phyloP scores from a whole-genome alignment of 495 filamentous ascomycete species.

The Aspergillus carlsbadensis region DNA sequence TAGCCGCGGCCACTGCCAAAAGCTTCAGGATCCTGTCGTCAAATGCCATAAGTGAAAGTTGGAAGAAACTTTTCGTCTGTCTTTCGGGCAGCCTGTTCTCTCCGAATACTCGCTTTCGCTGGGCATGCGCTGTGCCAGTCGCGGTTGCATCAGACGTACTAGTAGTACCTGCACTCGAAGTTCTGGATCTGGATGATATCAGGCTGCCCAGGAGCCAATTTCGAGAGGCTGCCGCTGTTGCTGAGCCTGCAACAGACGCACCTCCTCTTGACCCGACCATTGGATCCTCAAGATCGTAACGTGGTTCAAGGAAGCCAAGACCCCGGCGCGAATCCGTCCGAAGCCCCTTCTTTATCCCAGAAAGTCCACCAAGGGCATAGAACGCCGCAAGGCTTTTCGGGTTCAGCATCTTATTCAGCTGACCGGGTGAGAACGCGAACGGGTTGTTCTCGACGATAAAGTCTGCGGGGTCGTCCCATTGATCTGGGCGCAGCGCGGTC shows the following conservation, averaged over 20 bases:
- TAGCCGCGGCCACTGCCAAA: slow-evolving; percentile 71
- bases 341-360: slow-evolving; percentile 74
- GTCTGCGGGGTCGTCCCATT: no score
- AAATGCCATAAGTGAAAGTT: slow-evolving; percentile 77
- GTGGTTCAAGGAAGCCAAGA: no score
- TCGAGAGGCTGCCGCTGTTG: no score
- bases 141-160: slow-evolving; percentile 25
- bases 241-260: no score
- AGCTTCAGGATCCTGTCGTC: slow-evolving; percentile 82
- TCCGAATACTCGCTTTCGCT: slow-evolving; percentile 68
- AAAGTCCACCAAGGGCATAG: slow-evolving; percentile 72
- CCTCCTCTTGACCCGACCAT: no score
- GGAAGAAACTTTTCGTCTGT: slow-evolving; percentile 68
- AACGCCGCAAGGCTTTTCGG: slow-evolving; percentile 80
- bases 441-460: slow-evolving; percentile 45
- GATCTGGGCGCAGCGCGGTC: no score
- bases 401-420: slow-evolving; percentile 74
- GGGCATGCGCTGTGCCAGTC: slow-evolving; percentile 44
- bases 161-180: no score
- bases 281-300: no score
- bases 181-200: no score
- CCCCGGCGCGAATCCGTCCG: slow-evolving; percentile 65
- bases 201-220: no score
- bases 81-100: slow-evolving; percentile 69
- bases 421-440: slow-evolving; percentile 81